Base-by-base conservation (phyloP, 179 eudicot species). In the Beta macrorhiza region DNA sequence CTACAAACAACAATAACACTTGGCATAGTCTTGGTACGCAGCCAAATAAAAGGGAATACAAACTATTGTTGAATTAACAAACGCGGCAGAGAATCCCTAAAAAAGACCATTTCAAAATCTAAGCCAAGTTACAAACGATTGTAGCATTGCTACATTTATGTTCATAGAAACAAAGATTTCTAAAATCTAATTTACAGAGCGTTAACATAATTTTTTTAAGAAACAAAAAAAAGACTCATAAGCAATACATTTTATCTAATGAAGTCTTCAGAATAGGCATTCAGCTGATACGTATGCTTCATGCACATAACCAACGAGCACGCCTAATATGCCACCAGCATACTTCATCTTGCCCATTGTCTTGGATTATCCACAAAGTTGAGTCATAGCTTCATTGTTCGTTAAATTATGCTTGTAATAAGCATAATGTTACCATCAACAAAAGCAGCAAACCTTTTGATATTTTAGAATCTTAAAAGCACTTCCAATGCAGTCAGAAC, bases 401-500 rank as follows among this genome's bases (percentile, higher is more conserved):
- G 32, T 45, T 9, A 51, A 45, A 19, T 71, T 67, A 58, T 58
- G 47, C 77, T 45, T 77, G 69, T 51, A 42, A 59, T 19, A 17
- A 13, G 77, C 58, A 57, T 65, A 72, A 2, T 15, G 69, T 61
- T 64, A 75, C 67, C 79, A 14, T 47, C 57, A 52, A 65, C 67
- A 45, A 68, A 76, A 67, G 78, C 71, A 57, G 57, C 57, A 12
- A 73, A 79, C 17, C 32, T 45, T 68, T 45, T 25, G 51, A 62
- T 42, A 44, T 65, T 16, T 53, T 8, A 53, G 14, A 56, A 14
- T 65, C 61, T 61, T n/a, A 37, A 67, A 67, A 58, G 51, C 67
- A 67, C n/a, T 22, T 74, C 59, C 51, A 32, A 78, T 61, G 79
- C 80, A 78, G 52, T 68, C 55, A 75, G 79, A 81, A 51, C 67